A percentile compares a stretch with the other conserved stretches of the same genome.
Evolutionary conservation across 768 basidiomycete species (phyloP).

Genomic region (Dacryopinax primogenitus): DNA sequence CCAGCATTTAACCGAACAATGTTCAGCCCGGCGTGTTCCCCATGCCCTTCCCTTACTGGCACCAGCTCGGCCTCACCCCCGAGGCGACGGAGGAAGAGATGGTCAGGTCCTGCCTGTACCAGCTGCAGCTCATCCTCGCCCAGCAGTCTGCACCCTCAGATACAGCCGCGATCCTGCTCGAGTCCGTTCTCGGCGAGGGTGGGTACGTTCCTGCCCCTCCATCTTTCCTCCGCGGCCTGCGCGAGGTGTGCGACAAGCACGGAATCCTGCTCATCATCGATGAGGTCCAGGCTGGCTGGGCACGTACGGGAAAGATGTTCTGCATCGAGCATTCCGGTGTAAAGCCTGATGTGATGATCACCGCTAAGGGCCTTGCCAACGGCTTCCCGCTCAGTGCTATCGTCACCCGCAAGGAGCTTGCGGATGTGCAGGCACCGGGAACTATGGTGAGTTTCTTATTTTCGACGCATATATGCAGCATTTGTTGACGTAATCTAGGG

Average conservation of each 20-base stretch:
- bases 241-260: conserved; percentile 76
- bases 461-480: not conserved
- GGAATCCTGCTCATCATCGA: conserved; percentile 73
- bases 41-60: conserved; percentile 87
- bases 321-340: conserved; percentile 74
- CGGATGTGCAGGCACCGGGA: conserved; percentile 66
- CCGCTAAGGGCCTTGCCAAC: conserved; percentile 86
- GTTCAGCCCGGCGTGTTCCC: conserved; percentile 68
- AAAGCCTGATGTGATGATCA: conserved; percentile 73
- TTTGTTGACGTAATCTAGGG: conserved; percentile 36
- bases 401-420: conserved; percentile 64
- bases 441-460: conserved; percentile 42
- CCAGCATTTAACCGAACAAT: not conserved
- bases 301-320: conserved; percentile 71
- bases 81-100: conserved; percentile 46
- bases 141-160: conserved; percentile 77
- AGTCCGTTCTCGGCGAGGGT: conserved; percentile 90
- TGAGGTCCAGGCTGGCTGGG: conserved; percentile 85
- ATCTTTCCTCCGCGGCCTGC: conserved; percentile 64
- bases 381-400: conserved; percentile 90
- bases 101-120: conserved; percentile 53
- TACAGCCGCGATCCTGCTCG: conserved; percentile 86
- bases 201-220: conserved; percentile 84
- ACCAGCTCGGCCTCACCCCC: conserved; percentile 52
- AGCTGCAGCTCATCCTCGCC: conserved; percentile 61